A percentile compares a stretch with the other conserved stretches of the same genome.
These are phyloP conservation scores for Mariannaea elegans DNA, from an alignment of 2,329 filamentous ascomycete species.

Conservation along the genomic window DNA sequence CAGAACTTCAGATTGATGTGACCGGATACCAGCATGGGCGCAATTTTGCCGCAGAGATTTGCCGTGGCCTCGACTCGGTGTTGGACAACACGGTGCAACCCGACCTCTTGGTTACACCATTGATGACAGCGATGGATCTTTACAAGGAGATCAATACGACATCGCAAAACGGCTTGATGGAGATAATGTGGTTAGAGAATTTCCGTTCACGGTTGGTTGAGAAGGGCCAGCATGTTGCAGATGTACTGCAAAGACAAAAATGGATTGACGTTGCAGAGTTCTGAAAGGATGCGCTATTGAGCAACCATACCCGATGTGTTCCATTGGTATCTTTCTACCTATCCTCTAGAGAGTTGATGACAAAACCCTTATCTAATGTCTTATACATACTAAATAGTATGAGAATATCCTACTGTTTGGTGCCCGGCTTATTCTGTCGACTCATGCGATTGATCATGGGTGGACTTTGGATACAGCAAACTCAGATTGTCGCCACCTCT, in stretches of 20 bases:
- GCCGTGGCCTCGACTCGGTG: conserved; percentile 59
- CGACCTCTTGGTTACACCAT: conserved; percentile 54
- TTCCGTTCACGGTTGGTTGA: conserved; percentile 51
- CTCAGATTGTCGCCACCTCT: too few relatives aligned
- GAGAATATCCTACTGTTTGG: too few relatives aligned
- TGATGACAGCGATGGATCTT: conserved; percentile 54
- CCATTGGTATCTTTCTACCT: too few relatives aligned
- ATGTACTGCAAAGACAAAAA: conserved; percentile 48
- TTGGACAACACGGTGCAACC: conserved; percentile 55
- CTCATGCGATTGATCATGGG: too few relatives aligned
- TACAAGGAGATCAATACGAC: conserved; percentile 51
- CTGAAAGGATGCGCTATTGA: conserved; percentile 11
- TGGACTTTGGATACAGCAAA: too few relatives aligned
- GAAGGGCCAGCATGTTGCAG: conserved; percentile 53
- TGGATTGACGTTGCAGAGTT: conserved; percentile 51
- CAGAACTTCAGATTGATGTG: conserved; percentile 51
- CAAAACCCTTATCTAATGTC: too few relatives aligned
- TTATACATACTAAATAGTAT: too few relatives aligned
- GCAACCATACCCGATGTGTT: too few relatives aligned
- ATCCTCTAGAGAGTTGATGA: too few relatives aligned
- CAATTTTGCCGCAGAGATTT: conserved; percentile 58
- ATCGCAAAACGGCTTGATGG: conserved; percentile 53
- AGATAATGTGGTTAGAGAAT: conserved; percentile 58
- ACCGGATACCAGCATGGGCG: conserved; percentile 54
- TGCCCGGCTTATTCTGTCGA: too few relatives aligned